Conservation (phyloP, 2,329 filamentous ascomycete species). For the Arthrobotrys sphaeroides region DNA sequence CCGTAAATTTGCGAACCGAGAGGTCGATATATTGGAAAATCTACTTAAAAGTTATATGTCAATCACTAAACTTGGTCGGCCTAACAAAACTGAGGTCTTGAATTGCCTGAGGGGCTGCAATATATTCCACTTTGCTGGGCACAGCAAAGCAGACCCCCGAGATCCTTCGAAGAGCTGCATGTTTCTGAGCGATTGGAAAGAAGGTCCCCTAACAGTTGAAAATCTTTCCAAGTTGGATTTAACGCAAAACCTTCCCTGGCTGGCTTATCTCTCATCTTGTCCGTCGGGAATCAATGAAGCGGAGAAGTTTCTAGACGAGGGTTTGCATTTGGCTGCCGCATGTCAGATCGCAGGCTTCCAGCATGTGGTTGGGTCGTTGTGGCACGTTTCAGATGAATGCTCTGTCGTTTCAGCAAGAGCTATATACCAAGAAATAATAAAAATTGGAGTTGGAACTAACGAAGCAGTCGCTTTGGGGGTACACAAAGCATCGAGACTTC, state of each 20-base stretch:
- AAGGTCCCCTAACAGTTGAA: not conserved
- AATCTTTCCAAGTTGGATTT: not conserved
- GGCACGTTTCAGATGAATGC: slow-evolving; percentile 60
- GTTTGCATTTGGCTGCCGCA: slow-evolving; percentile 23
- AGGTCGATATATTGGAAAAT: slow-evolving; percentile 3
- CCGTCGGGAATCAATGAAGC: slow-evolving; percentile 4
- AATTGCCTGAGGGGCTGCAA: not conserved
- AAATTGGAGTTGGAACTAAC: not conserved
- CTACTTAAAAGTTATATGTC: not conserved
- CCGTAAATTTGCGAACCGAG: not conserved
- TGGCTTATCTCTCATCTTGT: slow-evolving; percentile 36
- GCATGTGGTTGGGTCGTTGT: slow-evolving; percentile 58
- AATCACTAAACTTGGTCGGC: not conserved
- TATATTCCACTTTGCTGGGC: slow-evolving; percentile 41
- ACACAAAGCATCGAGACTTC: slow-evolving; percentile 9
- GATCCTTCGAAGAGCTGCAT: slow-evolving; percentile 26
- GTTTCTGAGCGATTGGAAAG: slow-evolving; percentile 28
- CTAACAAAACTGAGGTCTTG: slow-evolving; percentile 38
- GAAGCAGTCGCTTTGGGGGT: not conserved
- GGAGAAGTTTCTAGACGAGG: slow-evolving; percentile 11
- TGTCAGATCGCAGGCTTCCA: slow-evolving; percentile 41
- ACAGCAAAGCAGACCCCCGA: slow-evolving; percentile 3
- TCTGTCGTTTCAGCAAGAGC: slow-evolving; percentile 57
- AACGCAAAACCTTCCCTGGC: not conserved
- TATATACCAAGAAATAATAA: slow-evolving; percentile 19